phyloP scores from a whole-genome alignment of 129 eudicot species.

The Calendula officinalis region DNA sequence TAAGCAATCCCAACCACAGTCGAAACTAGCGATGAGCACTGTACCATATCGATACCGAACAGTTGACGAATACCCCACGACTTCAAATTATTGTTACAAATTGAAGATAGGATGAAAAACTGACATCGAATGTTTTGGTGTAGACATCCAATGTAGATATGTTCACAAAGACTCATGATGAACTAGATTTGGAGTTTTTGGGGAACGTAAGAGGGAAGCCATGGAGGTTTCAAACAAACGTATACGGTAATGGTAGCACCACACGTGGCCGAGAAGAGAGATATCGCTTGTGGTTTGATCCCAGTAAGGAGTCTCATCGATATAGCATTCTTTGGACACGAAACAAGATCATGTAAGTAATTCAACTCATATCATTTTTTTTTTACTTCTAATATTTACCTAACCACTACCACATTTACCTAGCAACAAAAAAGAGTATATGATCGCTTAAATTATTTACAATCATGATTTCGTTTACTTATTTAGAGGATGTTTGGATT shows the following conservation, averaged over 20 bases:
- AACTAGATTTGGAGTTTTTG: conserved; percentile 74
- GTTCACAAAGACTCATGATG: conserved; percentile 71
- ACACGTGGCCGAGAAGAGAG: conserved; percentile 86
- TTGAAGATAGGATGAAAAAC: conserved; percentile 12
- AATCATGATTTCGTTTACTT: too few species aligned
- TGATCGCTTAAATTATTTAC: too few species aligned
- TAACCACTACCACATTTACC: too few species aligned
- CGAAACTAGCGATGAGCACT: too few species aligned
- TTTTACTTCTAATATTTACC: not conserved
- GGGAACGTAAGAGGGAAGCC: conserved; percentile 63
- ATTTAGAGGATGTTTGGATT: too few species aligned
- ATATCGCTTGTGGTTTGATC: conserved; percentile 87
- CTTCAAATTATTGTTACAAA: not conserved
- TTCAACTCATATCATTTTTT: not conserved
- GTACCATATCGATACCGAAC: too few species aligned
- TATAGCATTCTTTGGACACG: conserved; percentile 83
- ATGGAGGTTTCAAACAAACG: conserved; percentile 84
- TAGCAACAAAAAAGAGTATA: too few species aligned
- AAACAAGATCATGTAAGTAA: conserved; percentile 55
- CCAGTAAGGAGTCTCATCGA: conserved; percentile 64
- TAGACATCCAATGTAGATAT: conserved; percentile 76
- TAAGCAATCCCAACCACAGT: too few species aligned
- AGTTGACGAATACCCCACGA: too few species aligned
- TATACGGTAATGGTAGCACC: conserved; percentile 80
- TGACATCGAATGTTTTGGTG: conserved; percentile 11